Evolutionary conservation across 2,329 filamentous ascomycete species (phyloP).

Genomic region (Drechslerella coelobrocha): DNA sequence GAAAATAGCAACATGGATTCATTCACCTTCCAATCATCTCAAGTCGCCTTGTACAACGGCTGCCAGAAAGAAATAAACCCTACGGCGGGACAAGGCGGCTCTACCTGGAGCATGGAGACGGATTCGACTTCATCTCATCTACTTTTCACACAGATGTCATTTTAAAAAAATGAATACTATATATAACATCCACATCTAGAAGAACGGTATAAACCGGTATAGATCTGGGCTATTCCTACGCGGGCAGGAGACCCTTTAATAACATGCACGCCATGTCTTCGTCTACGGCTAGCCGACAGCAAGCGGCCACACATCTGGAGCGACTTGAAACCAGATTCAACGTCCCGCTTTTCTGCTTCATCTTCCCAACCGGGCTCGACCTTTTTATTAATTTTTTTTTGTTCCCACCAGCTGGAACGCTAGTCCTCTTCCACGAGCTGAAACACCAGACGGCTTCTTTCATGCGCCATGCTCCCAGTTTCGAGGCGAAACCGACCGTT

Average conservation of each 20-base stretch:
- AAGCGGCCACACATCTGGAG: background rate
- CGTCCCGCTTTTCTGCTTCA: background rate
- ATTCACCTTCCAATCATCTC: conserved; percentile 3
- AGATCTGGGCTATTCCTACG: too few relatives aligned
- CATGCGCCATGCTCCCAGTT: background rate
- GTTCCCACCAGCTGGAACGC: background rate
- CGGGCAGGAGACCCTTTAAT: background rate
- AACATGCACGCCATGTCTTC: background rate
- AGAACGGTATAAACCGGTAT: too few relatives aligned
- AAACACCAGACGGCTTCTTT: conserved; percentile 1
- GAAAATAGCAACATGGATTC: conserved; percentile 7
- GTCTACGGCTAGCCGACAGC: background rate
- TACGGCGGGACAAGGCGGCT: too few relatives aligned
- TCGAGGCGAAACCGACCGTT: conserved; percentile 2
- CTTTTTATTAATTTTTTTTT: background rate
- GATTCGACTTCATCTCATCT: too few relatives aligned
- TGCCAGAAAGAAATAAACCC: too few relatives aligned
- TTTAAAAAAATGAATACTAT: too few relatives aligned
- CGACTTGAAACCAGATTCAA: background rate
- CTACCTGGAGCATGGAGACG: too few relatives aligned
- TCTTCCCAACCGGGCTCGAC: background rate
- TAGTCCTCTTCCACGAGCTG: background rate
- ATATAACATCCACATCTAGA: too few relatives aligned
- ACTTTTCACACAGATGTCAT: too few relatives aligned
- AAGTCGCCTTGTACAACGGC: too few relatives aligned